phyloP scores from a whole-genome alignment of 2,329 filamentous ascomycete genomes.

The Cercospora janseana region DNA sequence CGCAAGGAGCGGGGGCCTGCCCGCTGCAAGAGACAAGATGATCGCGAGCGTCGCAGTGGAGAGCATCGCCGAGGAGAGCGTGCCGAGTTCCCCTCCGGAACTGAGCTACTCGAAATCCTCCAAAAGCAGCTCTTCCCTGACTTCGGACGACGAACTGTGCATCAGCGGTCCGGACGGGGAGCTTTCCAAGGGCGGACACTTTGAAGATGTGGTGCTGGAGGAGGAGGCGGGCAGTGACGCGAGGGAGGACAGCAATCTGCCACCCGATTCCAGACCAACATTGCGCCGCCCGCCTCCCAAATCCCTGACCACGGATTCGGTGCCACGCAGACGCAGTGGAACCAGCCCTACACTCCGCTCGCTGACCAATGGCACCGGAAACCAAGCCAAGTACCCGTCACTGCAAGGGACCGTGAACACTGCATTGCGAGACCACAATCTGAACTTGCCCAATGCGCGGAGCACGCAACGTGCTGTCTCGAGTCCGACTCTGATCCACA shows the following conservation, averaged over 20 bases:
- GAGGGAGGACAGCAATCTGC: slow-evolving; percentile 51
- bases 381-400: slow-evolving; percentile 38
- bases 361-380: slow-evolving; percentile 22
- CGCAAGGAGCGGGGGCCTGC: slow-evolving; percentile 21
- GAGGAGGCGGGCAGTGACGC: slow-evolving; percentile 43
- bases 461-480: slow-evolving; percentile 44
- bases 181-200: slow-evolving; percentile 72
- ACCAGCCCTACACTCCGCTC: slow-evolving; percentile 21
- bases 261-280: slow-evolving; percentile 35
- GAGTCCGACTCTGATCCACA: slow-evolving; percentile 36
- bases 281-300: slow-evolving; percentile 29
- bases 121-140: slow-evolving; percentile 72
- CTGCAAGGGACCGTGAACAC: slow-evolving; percentile 43
- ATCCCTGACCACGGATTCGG: slow-evolving; percentile 17
- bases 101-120: slow-evolving; percentile 78
- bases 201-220: slow-evolving; percentile 89
- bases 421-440: slow-evolving; percentile 37
- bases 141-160: slow-evolving; percentile 59
- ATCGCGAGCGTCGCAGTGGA: slow-evolving; percentile 25
- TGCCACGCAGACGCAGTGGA: slow-evolving; percentile 19
- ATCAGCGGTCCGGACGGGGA: slow-evolving; percentile 23
- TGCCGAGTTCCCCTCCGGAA: slow-evolving; percentile 29
- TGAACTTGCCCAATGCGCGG: slow-evolving; percentile 41
- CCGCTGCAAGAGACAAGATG: slow-evolving; percentile 10
- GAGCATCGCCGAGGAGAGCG: slow-evolving; percentile 23